These are phyloP conservation scores for Phytomonas francai DNA, from an alignment of 208 protist species.

Conservation along the genomic window DNA sequence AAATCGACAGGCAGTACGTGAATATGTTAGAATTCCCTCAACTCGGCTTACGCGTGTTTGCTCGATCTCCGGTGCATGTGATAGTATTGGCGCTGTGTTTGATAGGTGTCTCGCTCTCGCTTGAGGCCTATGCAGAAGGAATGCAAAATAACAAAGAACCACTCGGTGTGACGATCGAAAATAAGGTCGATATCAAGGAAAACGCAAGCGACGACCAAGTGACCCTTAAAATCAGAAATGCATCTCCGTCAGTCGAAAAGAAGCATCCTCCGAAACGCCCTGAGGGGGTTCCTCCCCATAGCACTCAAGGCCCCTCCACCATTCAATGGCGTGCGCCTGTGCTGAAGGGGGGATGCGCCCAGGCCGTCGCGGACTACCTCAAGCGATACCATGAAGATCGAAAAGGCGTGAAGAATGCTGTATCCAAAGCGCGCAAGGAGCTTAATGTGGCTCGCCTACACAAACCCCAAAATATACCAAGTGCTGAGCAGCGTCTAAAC, in stretches of 20 bases:
- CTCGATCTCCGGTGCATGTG: neutral
- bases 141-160: neutral
- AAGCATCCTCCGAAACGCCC: neutral
- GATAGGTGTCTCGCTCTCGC: neutral
- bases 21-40: neutral
- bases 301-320: neutral
- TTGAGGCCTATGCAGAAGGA: neutral
- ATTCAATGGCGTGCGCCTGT: neutral
- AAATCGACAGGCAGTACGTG: neutral
- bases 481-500: constrained; percentile 18
- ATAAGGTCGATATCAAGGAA: neutral
- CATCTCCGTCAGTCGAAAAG: neutral
- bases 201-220: neutral
- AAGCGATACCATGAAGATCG: constrained; percentile 24
- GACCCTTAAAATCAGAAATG: neutral
- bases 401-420: constrained; percentile 6
- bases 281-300: neutral
- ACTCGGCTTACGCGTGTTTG: neutral
- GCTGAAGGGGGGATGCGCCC: constrained; percentile 23
- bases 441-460: constrained; percentile 43
- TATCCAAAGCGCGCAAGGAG: constrained; percentile 23
- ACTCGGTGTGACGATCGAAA: neutral
- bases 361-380: constrained; percentile 24
- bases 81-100: neutral
- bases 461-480: constrained; percentile 8